Base-by-base conservation (phyloP, 2,329 filamentous ascomycete genomes). In the Zasmidium angulare region DNA sequence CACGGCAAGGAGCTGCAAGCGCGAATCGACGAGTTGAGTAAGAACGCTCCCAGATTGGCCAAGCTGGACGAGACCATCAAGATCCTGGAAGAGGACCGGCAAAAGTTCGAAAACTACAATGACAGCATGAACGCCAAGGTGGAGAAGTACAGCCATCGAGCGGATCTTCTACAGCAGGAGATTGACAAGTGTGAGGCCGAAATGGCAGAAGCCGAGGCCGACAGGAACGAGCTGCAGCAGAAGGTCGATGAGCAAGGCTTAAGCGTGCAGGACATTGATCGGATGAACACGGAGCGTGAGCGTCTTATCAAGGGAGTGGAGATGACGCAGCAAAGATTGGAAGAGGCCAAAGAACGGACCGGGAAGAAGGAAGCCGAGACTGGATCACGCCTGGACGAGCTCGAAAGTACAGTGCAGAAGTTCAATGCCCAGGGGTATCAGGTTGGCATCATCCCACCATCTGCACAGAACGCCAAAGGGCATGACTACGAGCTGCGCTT, bases 221-320 rank as follows among this genome's bases (percentile, higher is more conserved):
- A 99, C 74, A 86, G 91, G 62, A 79, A 86, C 46, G 83, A 84
- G 26, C 82, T 99, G 10, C 93, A 98, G 74, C 87, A 89, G 60
- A 87, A 89, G 26, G 92, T 99, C 24, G 95, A 98, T 75, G 88
- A 89, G 67, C 91, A 96, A 72, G 95, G 95, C 1, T 93, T 99
- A 73, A 96, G 92, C 70, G 96, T 97, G 77, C 90, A 95, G 77
- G 95, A 99, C 83, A 98, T 99, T 72, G 95, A 99, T 82, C 91
- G 95, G 75, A 97, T 99, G 93, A 96, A 92, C 68, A 88, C 90
- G 36, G 95, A 99, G 75, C 88, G 93, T 55, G 95, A 99, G 71
- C 87, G 95, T 50, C 83, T 99, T n/a, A 91, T 96, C 65, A 93
- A 89, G 69, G 90, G 88, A 46, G 88, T 96, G 48, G 91, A 96